These are phyloP conservation scores for Trypanosoma lewisi DNA, from an alignment of 208 protist species.

Conservation along the genomic window DNA sequence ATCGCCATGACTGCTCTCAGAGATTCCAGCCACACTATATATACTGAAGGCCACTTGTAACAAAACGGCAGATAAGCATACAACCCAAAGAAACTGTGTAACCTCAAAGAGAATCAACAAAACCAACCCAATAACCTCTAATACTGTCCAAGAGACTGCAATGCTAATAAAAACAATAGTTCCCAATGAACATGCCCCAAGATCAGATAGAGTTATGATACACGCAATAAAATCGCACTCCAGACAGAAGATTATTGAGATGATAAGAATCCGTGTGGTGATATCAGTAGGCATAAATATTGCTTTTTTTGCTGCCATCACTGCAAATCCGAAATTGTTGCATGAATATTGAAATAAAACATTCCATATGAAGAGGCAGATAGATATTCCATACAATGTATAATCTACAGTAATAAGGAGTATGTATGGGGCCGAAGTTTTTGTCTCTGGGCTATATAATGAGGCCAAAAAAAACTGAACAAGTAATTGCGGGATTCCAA, in stretches of 20 bases:
- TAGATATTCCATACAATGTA: constrained; percentile 46
- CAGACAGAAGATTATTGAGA: constrained; percentile 18
- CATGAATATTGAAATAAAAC: constrained; percentile 65
- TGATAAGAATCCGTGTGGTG: constrained; percentile 25
- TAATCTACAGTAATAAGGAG: constrained; percentile 36
- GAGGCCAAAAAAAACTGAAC: constrained; percentile 61
- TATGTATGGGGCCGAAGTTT: constrained; percentile 39
- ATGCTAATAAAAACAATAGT: constrained; percentile 6
- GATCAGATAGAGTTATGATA: constrained; percentile 1
- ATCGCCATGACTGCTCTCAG: neutral
- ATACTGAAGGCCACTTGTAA: constrained; percentile 45
- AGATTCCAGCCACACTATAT: neutral
- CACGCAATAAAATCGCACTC: constrained; percentile 13
- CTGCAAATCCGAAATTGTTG: constrained; percentile 66
- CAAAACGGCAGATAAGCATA: constrained; percentile 29
- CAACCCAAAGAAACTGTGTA: constrained; percentile 24
- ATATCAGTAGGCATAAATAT: constrained; percentile 6
- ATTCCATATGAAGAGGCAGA: constrained; percentile 57
- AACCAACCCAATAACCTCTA: constrained; percentile 7
- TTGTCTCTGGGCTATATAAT: constrained; percentile 1
- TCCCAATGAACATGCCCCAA: neutral
- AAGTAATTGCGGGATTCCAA: constrained; percentile 65
- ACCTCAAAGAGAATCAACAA: constrained; percentile 11
- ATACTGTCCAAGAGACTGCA: neutral
- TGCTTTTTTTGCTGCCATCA: constrained; percentile 15